phyloP scores from a whole-genome alignment of 345 rosid genomes.

The Eucalyptus urophylla region DNA sequence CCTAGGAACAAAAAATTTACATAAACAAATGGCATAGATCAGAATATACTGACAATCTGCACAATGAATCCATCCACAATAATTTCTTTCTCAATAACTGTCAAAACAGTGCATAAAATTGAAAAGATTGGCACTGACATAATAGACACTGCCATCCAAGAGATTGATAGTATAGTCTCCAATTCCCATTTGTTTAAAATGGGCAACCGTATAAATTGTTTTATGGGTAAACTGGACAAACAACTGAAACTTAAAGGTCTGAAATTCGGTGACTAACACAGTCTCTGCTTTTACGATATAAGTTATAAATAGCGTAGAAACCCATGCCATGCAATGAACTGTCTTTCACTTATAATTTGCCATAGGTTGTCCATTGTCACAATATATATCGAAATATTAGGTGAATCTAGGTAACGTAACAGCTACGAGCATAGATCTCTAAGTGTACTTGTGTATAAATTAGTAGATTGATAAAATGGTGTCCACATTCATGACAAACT shows the following conservation, averaged over 20 bases:
- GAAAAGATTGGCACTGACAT: not conserved
- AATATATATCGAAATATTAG: not conserved
- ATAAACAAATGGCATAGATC: not conserved
- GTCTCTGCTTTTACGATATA: not conserved
- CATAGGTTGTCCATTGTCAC: not conserved
- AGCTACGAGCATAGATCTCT: not conserved
- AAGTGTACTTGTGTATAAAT: not conserved
- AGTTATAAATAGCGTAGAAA: not conserved
- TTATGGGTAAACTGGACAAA: not conserved
- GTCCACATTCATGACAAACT: not conserved
- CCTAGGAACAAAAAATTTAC: slow-evolving; percentile 13
- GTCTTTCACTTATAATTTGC: not conserved
- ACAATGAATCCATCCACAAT: not conserved
- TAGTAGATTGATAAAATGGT: not conserved
- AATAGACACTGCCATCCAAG: not conserved
- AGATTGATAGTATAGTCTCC: not conserved
- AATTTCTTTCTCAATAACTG: not conserved
- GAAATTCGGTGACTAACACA: not conserved
- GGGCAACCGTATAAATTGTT: not conserved
- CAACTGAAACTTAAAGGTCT: not conserved
- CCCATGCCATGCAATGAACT: not conserved
- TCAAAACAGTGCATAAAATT: not conserved
- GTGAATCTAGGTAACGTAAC: not conserved
- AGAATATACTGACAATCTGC: not conserved
- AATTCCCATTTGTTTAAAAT: not conserved